Conservation (phyloP, 441 rosid genomes). For the Aleurites moluccanus region DNA sequence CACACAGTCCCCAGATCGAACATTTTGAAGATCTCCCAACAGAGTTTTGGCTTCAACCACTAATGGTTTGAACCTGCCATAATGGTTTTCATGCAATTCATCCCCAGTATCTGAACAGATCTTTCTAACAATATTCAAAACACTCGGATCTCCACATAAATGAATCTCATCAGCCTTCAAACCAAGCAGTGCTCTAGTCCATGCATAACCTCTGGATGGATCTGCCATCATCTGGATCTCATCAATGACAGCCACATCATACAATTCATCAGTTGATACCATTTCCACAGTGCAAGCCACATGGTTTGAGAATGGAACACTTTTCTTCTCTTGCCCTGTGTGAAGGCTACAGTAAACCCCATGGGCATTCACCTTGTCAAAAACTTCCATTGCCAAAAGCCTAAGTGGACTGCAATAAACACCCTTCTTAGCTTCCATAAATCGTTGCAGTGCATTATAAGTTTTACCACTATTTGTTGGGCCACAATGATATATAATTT, state of each 20-base stretch:
- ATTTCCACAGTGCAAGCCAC: constrained; percentile 93
- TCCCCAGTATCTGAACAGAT: constrained; percentile 90
- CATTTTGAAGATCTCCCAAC: constrained; percentile 72
- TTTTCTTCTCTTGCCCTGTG: constrained; percentile 89
- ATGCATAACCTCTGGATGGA: constrained; percentile 74
- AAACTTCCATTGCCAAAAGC: constrained; percentile 97
- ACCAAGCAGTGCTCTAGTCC: constrained; percentile 92
- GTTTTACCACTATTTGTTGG: constrained; percentile 97
- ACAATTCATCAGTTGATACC: constrained; percentile 72
- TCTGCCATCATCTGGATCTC: constrained; percentile 95
- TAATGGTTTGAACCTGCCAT: constrained; percentile 79
- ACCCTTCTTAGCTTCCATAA: constrained; percentile 92
- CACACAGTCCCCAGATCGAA: constrained; percentile 82
- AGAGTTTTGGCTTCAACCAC: constrained; percentile 91
- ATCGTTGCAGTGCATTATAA: constrained; percentile 84
- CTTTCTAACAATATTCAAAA: constrained; percentile 67
- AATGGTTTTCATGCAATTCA: constrained; percentile 77
- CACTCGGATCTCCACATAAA: constrained; percentile 96
- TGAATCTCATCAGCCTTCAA: constrained; percentile 94
- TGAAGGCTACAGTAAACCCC: constrained; percentile 87
- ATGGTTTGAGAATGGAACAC: constrained; percentile 74
- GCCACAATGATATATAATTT: constrained; percentile 87
- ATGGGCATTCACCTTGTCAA: constrained; percentile 79
- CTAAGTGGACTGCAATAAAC: constrained; percentile 92
- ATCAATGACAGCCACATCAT: constrained; percentile 90